Conservation (phyloP, 2,329 filamentous ascomycete genomes). For the Monosporascus sp. region DNA sequence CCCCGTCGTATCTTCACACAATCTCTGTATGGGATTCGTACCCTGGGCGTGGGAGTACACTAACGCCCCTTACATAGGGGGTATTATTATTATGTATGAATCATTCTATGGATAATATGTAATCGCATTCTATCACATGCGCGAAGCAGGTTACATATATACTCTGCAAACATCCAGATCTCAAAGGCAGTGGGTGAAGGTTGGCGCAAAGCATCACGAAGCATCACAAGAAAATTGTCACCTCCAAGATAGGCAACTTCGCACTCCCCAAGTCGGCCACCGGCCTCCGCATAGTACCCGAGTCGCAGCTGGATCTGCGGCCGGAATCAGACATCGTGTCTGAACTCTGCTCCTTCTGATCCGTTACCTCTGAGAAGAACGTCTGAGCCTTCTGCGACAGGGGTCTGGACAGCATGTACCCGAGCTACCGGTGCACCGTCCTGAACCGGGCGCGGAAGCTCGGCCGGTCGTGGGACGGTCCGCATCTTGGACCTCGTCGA, state of each 20-base stretch:
- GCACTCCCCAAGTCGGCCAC: conserved; percentile 15
- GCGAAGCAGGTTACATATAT: too few species aligned
- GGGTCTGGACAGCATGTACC: conserved; percentile 30
- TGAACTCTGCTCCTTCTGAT: conserved; percentile 20
- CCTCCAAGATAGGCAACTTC: conserved; percentile 9
- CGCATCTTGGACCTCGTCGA: conserved; percentile 32
- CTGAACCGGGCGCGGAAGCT: conserved; percentile 37
- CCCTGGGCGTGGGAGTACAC: too few species aligned
- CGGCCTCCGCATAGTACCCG: conserved; percentile 12
- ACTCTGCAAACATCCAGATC: too few species aligned
- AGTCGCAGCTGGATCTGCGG: conserved; percentile 21
- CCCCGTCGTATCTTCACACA: too few species aligned
- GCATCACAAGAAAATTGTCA: too few species aligned
- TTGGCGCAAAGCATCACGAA: too few species aligned
- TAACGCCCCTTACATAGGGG: too few species aligned
- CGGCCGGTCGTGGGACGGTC: conserved; percentile 34
- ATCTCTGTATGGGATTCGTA: too few species aligned
- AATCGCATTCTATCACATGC: too few species aligned
- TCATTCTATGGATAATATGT: too few species aligned
- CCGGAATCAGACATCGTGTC: conserved; percentile 26
- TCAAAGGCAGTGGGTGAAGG: too few species aligned
- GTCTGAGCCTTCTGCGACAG: conserved; percentile 41
- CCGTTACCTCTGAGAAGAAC: conserved; percentile 35
- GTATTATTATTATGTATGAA: too few species aligned
- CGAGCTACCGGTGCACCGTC: conserved; percentile 32